phyloP scores from a whole-genome alignment of 495 filamentous ascomycete genomes.

The Penicillium mononematosum region DNA sequence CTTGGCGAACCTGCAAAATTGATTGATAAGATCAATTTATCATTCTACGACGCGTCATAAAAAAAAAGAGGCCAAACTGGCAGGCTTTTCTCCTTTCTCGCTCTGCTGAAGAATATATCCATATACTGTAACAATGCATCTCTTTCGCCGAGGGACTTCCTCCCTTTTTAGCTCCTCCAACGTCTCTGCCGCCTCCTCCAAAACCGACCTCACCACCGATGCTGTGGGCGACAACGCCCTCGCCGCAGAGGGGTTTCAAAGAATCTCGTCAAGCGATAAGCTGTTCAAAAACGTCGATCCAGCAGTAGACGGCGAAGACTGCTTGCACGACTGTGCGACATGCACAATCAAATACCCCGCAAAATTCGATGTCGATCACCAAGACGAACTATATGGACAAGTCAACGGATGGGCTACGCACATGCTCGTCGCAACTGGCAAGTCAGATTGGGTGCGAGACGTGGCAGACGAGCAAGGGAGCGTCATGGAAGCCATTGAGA shows the following conservation, averaged over 20 bases:
- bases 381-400: slow-evolving; percentile 78
- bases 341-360: slow-evolving; percentile 78
- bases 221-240: slow-evolving; percentile 24
- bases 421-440: slow-evolving; percentile 87
- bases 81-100: not conserved
- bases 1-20: slow-evolving; percentile 30
- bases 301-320: slow-evolving; percentile 82
- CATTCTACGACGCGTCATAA: slow-evolving; percentile 10
- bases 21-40: slow-evolving; percentile 36
- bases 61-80: not conserved
- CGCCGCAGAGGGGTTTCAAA: slow-evolving; percentile 40
- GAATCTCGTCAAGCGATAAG: slow-evolving; percentile 34
- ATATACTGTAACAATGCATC: slow-evolving; percentile 29
- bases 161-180: slow-evolving; percentile 39
- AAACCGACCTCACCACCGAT: slow-evolving; percentile 27
- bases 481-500: slow-evolving; percentile 88
- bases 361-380: slow-evolving; percentile 70
- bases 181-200: slow-evolving; percentile 29
- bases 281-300: slow-evolving; percentile 57
- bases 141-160: slow-evolving; percentile 37
- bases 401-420: slow-evolving; percentile 90
- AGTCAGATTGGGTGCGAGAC: slow-evolving; percentile 90
- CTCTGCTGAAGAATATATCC: not conserved
- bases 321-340: slow-evolving; percentile 81
- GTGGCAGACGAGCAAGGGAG: slow-evolving; percentile 89